Base-by-base conservation (phyloP, 768 basidiomycete genomes). In the Xanthoconium purpureum region DNA sequence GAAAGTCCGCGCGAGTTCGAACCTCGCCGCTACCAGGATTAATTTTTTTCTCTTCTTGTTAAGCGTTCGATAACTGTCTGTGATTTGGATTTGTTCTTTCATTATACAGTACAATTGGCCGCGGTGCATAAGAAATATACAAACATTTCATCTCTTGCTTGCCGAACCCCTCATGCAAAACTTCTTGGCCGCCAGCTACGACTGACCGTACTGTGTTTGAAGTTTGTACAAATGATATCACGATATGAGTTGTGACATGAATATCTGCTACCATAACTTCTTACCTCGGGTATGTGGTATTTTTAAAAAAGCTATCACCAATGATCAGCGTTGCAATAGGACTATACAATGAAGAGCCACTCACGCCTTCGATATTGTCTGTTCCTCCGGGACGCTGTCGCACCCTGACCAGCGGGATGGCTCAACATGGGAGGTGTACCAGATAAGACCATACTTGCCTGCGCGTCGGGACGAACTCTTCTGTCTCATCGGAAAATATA, bases 1-100 rank as follows among this genome's bases (percentile, higher is more conserved):
- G 84, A 38, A 79, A 83, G 79, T 78, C 85, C 87, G 86, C 88
- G 87, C 85, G 88, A 88, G 88, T 89, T 89, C 87, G 87, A 89
- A 87, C 84, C 88, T 88, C 87, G 85, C 88, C 83, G 84, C 83
- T 84, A 84, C 85, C 86, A 88, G 46, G 0, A 6, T 10, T 66
- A 51, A 13, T 2, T 36, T 36, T 47, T 37, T 17, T 48, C 28
- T 12, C 32, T 33, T 18, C 28, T 47, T 47, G 24, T 24, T 24
- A 24, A 24, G 24, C 24, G n/a, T n/a, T n/a, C n/a, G 24, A 24
- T 4, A 4, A 24, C 2, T 24, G 24, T 4, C 24, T 24, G 24
- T 7, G n/a, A 39, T 42, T 42, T 12, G 3, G 10, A 24, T 24
- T 24, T 4, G 24, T 24, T 24, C 24, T 42, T 48, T 44, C 49